Evolutionary conservation across 441 rosid genomes (phyloP).

Genomic region (Raphanus hybrid): DNA sequence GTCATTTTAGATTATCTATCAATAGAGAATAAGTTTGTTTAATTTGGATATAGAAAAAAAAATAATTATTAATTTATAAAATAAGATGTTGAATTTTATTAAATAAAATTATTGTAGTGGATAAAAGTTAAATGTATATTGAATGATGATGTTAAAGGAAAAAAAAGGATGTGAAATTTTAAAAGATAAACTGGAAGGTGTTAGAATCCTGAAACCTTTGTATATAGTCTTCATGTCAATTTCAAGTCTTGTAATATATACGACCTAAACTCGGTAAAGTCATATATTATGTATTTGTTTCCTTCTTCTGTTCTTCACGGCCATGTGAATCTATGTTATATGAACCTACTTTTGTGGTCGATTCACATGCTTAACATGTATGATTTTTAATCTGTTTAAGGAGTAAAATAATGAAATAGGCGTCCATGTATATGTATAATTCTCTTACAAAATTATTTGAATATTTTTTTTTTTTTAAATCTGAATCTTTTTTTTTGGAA

Average conservation of each 20-base stretch:
- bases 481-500: background rate
- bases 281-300: constrained; percentile 1
- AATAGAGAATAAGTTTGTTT: too few species aligned
- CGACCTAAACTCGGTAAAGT: background rate
- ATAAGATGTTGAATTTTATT: too few species aligned
- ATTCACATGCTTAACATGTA: background rate
- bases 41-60: too few species aligned
- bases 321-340: too few species aligned
- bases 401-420: background rate
- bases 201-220: too few species aligned
- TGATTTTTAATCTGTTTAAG: background rate
- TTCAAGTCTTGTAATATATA: background rate
- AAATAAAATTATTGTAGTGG: too few species aligned
- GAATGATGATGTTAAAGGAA: too few species aligned
- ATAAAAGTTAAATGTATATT: too few species aligned
- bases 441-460: background rate
- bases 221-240: background rate
- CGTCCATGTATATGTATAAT: background rate
- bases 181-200: too few species aligned
- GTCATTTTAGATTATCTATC: too few species aligned
- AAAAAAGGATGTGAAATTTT: too few species aligned
- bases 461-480: background rate
- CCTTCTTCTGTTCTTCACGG: constrained; percentile 3
- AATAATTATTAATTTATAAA: too few species aligned
- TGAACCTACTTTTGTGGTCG: background rate